These are phyloP conservation scores for Purpureocillium takamizusanense DNA, from an alignment of 2,329 filamentous ascomycete genomes.

Conservation along the genomic window DNA sequence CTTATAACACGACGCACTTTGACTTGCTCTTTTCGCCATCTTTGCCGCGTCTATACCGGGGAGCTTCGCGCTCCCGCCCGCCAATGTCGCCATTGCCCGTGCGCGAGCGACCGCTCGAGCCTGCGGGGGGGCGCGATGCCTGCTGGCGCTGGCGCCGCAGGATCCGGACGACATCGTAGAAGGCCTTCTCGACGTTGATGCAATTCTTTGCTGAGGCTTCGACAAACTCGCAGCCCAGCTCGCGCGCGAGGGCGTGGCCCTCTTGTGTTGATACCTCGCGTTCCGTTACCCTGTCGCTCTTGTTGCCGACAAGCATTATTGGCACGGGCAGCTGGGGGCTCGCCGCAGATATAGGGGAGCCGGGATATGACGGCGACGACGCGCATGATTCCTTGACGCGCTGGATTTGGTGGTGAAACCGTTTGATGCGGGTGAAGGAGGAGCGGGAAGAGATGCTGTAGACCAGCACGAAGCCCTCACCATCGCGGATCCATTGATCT, in stretches of 20 bases:
- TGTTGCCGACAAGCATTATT: constrained; percentile 98
- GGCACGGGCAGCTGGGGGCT: constrained; percentile 63
- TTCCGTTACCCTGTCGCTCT: constrained; percentile 93
- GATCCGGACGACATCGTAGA: constrained; percentile 93
- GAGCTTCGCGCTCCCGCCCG: constrained; percentile 19
- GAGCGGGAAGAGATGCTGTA: constrained; percentile 98
- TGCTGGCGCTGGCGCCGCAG: constrained; percentile 72
- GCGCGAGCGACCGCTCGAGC: constrained; percentile 26
- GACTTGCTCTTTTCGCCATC: constrained; percentile 26
- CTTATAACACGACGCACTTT: constrained; percentile 32
- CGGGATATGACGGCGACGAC: constrained; percentile 67
- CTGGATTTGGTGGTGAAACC: constrained; percentile 95
- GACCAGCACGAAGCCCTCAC: constrained; percentile 93
- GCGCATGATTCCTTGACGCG: constrained; percentile 87
- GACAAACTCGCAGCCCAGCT: constrained; percentile 91
- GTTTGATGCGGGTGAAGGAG: constrained; percentile 88
- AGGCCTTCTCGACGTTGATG: constrained; percentile 96
- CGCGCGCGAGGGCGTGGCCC: constrained; percentile 81
- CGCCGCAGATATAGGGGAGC: constrained; percentile 58
- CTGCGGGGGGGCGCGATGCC: constrained; percentile 28
- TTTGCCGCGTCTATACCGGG: constrained; percentile 22
- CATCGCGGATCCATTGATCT: constrained; percentile 97
- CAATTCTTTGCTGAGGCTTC: constrained; percentile 97
- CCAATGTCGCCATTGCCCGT: constrained; percentile 25
- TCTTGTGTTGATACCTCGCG: constrained; percentile 95